Conservation (phyloP, 495 filamentous ascomycete species). For the Parathielavia appendiculata region DNA sequence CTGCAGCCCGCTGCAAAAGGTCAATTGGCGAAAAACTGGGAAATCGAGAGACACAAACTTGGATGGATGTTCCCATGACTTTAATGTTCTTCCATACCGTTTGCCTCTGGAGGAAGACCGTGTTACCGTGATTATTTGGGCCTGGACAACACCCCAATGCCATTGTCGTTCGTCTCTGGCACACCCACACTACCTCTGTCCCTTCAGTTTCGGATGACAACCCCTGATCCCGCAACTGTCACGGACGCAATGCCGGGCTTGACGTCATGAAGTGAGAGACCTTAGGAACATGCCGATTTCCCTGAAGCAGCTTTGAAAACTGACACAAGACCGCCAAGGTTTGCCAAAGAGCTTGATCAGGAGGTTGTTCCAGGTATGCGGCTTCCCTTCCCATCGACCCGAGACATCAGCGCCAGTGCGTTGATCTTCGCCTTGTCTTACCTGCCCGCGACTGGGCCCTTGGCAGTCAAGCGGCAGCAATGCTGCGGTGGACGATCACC, state of each 20-base stretch:
- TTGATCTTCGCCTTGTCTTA: slow-evolving; percentile 3
- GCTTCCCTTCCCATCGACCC: neutral
- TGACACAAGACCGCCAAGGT: slow-evolving; percentile 40
- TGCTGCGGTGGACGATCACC: neutral
- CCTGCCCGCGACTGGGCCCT: neutral
- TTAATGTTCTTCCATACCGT: neutral
- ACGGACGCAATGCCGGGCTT: slow-evolving; percentile 17
- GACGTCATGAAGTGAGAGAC: slow-evolving; percentile 36
- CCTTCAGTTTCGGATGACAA: neutral
- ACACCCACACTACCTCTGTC: neutral
- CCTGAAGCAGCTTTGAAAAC: slow-evolving; percentile 1
- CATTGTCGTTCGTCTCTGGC: neutral
- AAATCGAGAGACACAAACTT: neutral
- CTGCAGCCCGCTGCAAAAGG: neutral
- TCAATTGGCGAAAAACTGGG: neutral
- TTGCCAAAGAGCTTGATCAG: slow-evolving; percentile 71
- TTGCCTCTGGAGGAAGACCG: too few species aligned
- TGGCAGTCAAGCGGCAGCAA: neutral
- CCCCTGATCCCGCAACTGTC: neutral
- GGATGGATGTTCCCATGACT: neutral
- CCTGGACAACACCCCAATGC: neutral
- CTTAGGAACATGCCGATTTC: neutral
- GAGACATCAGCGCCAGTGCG: neutral
- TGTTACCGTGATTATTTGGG: too few species aligned
- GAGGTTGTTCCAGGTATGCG: slow-evolving; percentile 67